These are phyloP conservation scores for Claviceps quebecensis DNA, from an alignment of 2,329 filamentous ascomycete species.

Conservation along the genomic window DNA sequence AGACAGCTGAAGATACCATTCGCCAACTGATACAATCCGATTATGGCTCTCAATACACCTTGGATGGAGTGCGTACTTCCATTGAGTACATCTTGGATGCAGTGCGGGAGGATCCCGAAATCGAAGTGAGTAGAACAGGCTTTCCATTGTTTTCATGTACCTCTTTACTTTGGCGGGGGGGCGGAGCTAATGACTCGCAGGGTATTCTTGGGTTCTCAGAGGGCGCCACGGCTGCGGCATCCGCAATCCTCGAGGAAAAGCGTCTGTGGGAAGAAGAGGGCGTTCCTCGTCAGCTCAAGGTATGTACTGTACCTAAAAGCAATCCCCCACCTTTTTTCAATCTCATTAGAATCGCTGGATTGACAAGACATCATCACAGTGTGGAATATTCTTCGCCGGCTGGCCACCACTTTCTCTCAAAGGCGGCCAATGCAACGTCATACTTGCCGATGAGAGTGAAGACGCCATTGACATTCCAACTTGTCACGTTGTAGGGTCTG, in stretches of 20 bases:
- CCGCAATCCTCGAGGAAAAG: conserved; percentile 36
- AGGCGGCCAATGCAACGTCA: conserved; percentile 22
- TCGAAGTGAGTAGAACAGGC: conserved; percentile 11
- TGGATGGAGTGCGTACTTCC: conserved; percentile 6
- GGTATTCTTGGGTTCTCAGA: conserved; percentile 49
- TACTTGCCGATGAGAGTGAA: conserved; percentile 35
- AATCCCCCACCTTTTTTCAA: background rate
- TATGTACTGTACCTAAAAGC: too few relatives aligned
- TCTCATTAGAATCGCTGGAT: too few relatives aligned
- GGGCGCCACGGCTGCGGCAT: conserved; percentile 41
- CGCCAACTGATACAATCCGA: conserved; percentile 28
- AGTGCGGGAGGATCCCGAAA: conserved; percentile 17
- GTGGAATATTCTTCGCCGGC: conserved; percentile 35
- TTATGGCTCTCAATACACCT: background rate
- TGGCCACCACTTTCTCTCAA: conserved; percentile 37
- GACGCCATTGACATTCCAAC: conserved; percentile 36
- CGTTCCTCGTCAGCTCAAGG: conserved; percentile 22
- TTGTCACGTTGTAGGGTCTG: conserved; percentile 37
- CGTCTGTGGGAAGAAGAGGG: conserved; percentile 19
- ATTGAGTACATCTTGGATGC: conserved; percentile 26
- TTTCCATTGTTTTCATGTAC: background rate
- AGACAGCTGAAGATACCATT: conserved; percentile 41
- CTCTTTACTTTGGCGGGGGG: background rate
- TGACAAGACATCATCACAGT: conserved; percentile 16
- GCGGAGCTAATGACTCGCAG: conserved; percentile 6